Base-by-base conservation (phyloP, 192 early-diverging fungal genomes). In the Entophlyctis luteolus region DNA sequence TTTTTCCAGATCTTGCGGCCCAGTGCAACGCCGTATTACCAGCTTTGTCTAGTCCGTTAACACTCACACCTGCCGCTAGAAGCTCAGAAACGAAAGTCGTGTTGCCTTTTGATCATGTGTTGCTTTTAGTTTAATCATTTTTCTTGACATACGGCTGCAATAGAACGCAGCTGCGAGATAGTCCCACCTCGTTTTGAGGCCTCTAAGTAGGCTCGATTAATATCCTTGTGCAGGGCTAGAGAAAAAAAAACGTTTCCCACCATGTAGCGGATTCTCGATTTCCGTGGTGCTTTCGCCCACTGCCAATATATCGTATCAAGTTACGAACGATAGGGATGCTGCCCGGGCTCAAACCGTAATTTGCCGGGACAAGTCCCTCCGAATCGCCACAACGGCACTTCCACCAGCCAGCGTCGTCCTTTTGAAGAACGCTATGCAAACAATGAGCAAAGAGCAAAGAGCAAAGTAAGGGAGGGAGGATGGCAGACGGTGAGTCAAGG, bases 221-320 rank as follows among this genome's bases (percentile, higher is more conserved):
- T n/a, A n/a, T n/a, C n/a, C n/a, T n/a, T n/a, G n/a, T n/a, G n/a
- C n/a, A n/a, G n/a, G n/a, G n/a, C n/a, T n/a, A n/a, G n/a, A n/a
- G n/a, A n/a, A n/a, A n/a, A n/a, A n/a, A n/a, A n/a, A n/a, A n/a
- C n/a, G n/a, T n/a, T 67, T 38, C 48, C 3, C 32, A 75, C 73
- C 77, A 48, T 84, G 82, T 23, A 84, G 69, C 5, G 82, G 82
- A 67, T 84, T 84, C 35, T 84, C 82, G 16, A 84, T 73, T 48
- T 68, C 48, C 4, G 72, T 66, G 3, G 78, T 81, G 33, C 76
- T 77, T 50, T 84, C 82, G 25, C 82, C 82, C 14, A 84, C 81
- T 81, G 29, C 20, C 23, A 48, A 28, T 35, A 8, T 45, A 33
- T 37, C 16, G 35, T 4, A 1, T 1, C 23, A 12, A 45, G 39